Conservation (phyloP, 257 asterid genomes). For the Asclepias syriaca region DNA sequence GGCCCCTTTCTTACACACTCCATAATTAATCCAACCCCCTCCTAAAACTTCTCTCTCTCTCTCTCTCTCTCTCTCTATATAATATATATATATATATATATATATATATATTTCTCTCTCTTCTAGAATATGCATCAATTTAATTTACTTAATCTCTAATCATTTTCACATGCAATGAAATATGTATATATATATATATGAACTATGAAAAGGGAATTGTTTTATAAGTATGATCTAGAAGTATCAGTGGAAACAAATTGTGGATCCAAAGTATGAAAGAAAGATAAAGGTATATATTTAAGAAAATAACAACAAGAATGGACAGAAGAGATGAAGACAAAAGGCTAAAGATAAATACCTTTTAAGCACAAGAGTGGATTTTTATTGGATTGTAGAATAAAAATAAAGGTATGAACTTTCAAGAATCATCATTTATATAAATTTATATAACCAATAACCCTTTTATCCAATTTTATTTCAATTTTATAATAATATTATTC, state of each 20-base stretch:
- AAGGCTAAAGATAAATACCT: slow-evolving; percentile 29
- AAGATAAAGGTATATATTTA: not conserved
- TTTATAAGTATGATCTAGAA: not conserved
- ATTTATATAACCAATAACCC: no score
- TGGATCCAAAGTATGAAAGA: not conserved
- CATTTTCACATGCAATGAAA: no score
- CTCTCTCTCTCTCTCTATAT: not conserved
- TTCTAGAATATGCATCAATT: no score
- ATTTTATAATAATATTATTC: no score
- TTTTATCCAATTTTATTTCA: no score
- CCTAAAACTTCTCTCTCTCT: not conserved
- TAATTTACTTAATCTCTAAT: no score
- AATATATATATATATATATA: no score
- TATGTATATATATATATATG: no score
- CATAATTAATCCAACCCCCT: slow-evolving; percentile 26
- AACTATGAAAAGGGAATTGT: not conserved
- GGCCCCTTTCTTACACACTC: slow-evolving; percentile 37
- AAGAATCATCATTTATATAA: slow-evolving; percentile 30
- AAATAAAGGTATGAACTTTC: slow-evolving; percentile 50
- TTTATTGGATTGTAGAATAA: slow-evolving; percentile 41
- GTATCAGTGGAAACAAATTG: not conserved
- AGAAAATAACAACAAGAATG: slow-evolving; percentile 9
- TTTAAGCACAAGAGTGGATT: slow-evolving; percentile 19
- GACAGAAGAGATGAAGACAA: slow-evolving; percentile 37
- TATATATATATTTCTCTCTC: no score